These are phyloP conservation scores for Solanum chaucha DNA, from an alignment of 257 asterid species.

Conservation along the genomic window DNA sequence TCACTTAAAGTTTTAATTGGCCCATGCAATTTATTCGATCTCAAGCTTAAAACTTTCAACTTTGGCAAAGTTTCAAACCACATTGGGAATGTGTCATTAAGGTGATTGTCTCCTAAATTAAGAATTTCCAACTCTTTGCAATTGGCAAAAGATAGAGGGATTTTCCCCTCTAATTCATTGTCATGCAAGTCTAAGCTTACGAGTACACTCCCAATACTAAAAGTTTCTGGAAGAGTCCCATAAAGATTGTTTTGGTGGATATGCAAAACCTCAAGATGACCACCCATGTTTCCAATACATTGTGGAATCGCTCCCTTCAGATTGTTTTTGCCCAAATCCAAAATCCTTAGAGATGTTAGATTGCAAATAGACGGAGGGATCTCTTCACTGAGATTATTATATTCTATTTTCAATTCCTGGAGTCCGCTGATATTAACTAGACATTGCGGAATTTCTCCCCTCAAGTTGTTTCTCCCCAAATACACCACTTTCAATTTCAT, in stretches of 20 bases:
- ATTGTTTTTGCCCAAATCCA: not conserved
- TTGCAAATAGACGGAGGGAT: not conserved
- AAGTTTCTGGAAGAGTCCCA: not conserved
- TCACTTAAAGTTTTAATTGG: not conserved
- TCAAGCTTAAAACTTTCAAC: not conserved
- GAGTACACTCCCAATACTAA: not conserved
- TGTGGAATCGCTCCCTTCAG: not conserved
- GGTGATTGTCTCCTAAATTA: not conserved
- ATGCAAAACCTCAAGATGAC: not conserved
- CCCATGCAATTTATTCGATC: not conserved
- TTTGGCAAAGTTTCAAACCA: not conserved
- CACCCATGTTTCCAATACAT: not conserved
- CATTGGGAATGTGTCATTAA: not conserved
- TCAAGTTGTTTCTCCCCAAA: not conserved
- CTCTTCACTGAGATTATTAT: not conserved
- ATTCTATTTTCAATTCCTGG: accelerated
- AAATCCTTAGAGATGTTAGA: no score
- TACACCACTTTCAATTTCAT: not conserved
- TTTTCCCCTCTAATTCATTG: not conserved
- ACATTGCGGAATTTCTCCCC: not conserved
- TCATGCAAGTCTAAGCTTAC: not conserved
- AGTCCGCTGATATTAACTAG: not conserved
- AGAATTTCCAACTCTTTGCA: not conserved
- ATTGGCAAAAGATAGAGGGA: not conserved
- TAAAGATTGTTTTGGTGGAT: not conserved